Evolutionary conservation across 176 grass and related monocot genomes (phyloP).

Genomic region (Bolboschoenus planiculmis): DNA sequence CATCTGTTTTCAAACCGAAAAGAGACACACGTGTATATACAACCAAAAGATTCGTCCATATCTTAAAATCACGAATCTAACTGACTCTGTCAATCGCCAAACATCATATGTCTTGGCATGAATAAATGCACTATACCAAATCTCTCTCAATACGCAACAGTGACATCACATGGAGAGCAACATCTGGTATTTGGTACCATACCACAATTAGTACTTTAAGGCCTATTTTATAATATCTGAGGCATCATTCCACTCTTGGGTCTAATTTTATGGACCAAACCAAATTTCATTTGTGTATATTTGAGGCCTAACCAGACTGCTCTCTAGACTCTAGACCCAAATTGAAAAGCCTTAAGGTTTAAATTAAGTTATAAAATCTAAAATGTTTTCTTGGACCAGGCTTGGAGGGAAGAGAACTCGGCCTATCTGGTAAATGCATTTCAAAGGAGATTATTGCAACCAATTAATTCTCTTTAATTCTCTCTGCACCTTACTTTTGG

Average conservation of each 20-base stretch:
- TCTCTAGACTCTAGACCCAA: neutral
- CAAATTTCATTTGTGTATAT: neutral
- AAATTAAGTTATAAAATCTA: neutral
- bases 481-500: neutral
- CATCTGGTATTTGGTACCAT: neutral
- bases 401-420: neutral
- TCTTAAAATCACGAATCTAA: neutral
- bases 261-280: neutral
- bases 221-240: neutral
- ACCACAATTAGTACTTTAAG: neutral
- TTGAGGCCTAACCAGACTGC: neutral
- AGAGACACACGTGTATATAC: neutral
- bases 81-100: neutral
- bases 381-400: neutral
- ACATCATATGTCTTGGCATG: neutral
- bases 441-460: neutral
- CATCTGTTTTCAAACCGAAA: neutral
- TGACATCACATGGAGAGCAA: neutral
- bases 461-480: neutral
- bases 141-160: neutral
- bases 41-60: neutral
- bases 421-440: neutral
- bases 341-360: neutral
- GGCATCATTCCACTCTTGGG: neutral
- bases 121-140: neutral